These are phyloP conservation scores for Fusarium protoensiforme DNA, from an alignment of 2,329 filamentous ascomycete species.

Conservation along the genomic window DNA sequence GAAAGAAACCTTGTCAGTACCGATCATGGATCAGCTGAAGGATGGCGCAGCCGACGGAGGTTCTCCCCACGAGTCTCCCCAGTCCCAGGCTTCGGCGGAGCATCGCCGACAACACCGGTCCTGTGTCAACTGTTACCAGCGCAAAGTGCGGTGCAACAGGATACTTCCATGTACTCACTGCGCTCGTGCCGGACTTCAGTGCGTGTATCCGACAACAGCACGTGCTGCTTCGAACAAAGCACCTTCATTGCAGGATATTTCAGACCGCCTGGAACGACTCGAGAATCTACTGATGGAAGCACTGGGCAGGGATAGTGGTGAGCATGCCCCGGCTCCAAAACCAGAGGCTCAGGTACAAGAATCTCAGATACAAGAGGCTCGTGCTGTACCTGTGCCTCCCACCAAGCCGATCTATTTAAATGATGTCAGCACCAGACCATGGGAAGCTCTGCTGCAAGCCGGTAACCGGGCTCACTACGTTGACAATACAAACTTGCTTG, in stretches of 20 bases:
- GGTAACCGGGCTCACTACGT: slow-evolving; percentile 15
- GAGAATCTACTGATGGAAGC: slow-evolving; percentile 3
- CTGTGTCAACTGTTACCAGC: slow-evolving; percentile 11
- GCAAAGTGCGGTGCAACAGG: slow-evolving; percentile 12
- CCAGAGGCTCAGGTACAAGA: not conserved
- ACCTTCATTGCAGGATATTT: slow-evolving; percentile 9
- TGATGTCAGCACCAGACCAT: not conserved
- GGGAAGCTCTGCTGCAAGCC: slow-evolving; percentile 12
- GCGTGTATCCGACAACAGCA: not conserved
- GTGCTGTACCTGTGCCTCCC: not conserved
- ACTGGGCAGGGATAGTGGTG: not conserved
- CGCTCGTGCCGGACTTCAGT: not conserved
- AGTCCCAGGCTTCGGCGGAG: not conserved
- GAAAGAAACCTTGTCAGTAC: not conserved
- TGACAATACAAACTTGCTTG: slow-evolving; percentile 15
- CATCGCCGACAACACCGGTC: slow-evolving; percentile 5
- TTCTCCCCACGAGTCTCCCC: not conserved
- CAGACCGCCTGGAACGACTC: slow-evolving; percentile 4
- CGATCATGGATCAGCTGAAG: not conserved
- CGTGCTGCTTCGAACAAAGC: not conserved
- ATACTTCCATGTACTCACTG: slow-evolving; percentile 12
- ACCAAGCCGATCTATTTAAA: not conserved
- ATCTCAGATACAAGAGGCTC: not conserved
- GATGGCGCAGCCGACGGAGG: not conserved
- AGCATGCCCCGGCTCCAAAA: not conserved